Conservation (phyloP, 2,329 filamentous ascomycete species). For the Fusarium sacchari region DNA sequence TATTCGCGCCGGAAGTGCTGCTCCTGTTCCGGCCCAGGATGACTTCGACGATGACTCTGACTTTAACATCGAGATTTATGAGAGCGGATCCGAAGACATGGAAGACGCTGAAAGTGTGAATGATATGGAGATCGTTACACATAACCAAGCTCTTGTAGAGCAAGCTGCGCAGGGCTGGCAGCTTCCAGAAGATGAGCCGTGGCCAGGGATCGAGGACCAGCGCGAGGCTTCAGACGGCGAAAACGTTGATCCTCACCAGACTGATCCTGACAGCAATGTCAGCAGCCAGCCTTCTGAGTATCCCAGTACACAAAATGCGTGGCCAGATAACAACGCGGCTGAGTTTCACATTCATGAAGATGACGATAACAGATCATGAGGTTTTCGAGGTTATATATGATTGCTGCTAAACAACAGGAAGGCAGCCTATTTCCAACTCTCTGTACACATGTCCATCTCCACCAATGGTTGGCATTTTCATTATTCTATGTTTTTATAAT, state of each 20-base stretch:
- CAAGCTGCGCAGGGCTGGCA: constrained; percentile 45
- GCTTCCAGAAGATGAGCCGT: constrained; percentile 64
- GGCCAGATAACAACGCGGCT: constrained; percentile 45
- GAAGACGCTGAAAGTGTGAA: constrained; percentile 42
- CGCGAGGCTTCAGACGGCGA: constrained; percentile 60
- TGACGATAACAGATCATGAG: constrained; percentile 38
- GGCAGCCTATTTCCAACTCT: constrained; percentile 2
- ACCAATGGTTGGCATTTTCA: constrained; percentile 1
- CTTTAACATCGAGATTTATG: constrained; percentile 50
- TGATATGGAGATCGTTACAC: constrained; percentile 44
- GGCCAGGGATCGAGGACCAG: constrained; percentile 66
- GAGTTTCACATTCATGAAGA: constrained; percentile 57
- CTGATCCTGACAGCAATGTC: constrained; percentile 47
- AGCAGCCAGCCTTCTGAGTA: constrained; percentile 68
- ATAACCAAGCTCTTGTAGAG: constrained; percentile 31
- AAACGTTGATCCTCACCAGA: constrained; percentile 58
- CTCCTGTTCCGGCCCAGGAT: constrained; percentile 44
- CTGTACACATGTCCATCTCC: constrained; percentile 1
- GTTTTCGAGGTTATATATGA: background rate
- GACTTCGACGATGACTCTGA: constrained; percentile 51
- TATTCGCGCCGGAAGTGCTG: constrained; percentile 44
- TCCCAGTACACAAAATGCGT: constrained; percentile 60
- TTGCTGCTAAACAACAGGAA: constrained; percentile 14
- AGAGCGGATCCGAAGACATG: constrained; percentile 50
- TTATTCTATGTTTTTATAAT: constrained; percentile 1